Base-by-base conservation (phyloP, 1,139 yeast species). In the Hansenula sp. region DNA sequence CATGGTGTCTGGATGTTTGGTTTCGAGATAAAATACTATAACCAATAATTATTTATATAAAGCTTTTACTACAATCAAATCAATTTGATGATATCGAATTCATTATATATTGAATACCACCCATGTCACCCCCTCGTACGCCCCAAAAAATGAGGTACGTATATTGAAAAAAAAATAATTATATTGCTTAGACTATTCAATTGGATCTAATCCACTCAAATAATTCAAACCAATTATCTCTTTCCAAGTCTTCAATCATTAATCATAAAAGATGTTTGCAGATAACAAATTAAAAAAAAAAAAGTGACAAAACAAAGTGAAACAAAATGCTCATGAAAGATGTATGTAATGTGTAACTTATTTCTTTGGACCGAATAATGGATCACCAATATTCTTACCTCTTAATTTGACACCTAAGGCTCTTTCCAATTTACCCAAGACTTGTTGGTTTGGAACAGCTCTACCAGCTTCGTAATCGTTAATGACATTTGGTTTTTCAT, bases 391-490 rank as follows among this genome's bases (percentile, higher is more conserved):
- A 67, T 82, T 85, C 73, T 90, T 89, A 58, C 98, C 98, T 71
- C 98, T 81, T 62, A 92, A 79, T 71, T 89, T 92, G 52, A 92
- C 84, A 52, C 97, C 97, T 57, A 92, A 73, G 34, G 85, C 96
- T 65, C 97, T 79, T 71, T 92, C 98, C 65, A 94, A 69, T 72
- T 92, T 92, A 44, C 84, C 92, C 59, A 92, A 75, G 41, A 92
- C 68, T 68, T 89, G 97, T 71, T 94, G 98, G 71, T 87, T 90
- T 45, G 98, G 98, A 51, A 86, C 80, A 40, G 96, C 98, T 63
- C 96, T 80, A 44, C 96, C 97, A 42, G 95, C 89, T 70, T 92
- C 98, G 67, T 92, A 92, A 61, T 92, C 98, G 68, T 89, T 90
- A 59, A 92, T 82, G 46, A 92, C 87, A 52, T 84, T 88, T 44